Base-by-base conservation (phyloP, 768 basidiomycete species). In the Porphyrellus cyaneotinctus region DNA sequence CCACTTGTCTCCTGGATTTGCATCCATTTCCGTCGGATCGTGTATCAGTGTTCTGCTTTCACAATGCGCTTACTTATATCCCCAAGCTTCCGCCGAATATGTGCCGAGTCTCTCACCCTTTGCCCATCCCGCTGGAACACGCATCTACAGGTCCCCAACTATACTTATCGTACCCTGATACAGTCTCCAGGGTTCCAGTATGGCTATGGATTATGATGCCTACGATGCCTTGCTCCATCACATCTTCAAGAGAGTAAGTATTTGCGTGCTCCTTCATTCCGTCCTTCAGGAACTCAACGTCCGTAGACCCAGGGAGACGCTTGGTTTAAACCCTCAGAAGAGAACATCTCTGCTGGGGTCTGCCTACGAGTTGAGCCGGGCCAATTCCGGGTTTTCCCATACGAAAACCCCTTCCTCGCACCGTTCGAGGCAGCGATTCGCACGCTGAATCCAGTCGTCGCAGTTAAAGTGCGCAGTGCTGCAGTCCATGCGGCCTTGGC, bases 291-390 rank as follows among this genome's bases (percentile, higher is more conserved):
- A 14, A 7, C 43, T 60, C 42, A 51, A 9, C 41, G 17, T 43
- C 15, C 10, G 22, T 72, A 89, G 86, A 90, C 88, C 1, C 86
- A 88, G 64, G 82, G 84, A 3, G 87, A 89, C 53, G 84, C 88
- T 8, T 91, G 88, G 88, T 90, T 91, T 70, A 91, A 89, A 62
- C 88, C 88, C 4, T 81, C 87, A 0, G 85, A 88, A 61, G 88
- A 91, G 69, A 90, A 88, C 62, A 73, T 89, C 47, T 82, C 86
- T 52, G 85, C 84, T 0, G 88, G 88, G 43, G 87, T 91, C 57
- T 90, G 87, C 63, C 69, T 91, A 20, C 78, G 88, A 38, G 79
- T 88, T 22, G 79, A 83, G 46, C 74, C 80, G 12, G 83, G 83
- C 36, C 76, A 79, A 50, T 91, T 87, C 68, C 81, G 91, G 26